Evolutionary conservation across 108 stramenopile species (phyloP).

Genomic region (Discostella pseudostelligera): DNA sequence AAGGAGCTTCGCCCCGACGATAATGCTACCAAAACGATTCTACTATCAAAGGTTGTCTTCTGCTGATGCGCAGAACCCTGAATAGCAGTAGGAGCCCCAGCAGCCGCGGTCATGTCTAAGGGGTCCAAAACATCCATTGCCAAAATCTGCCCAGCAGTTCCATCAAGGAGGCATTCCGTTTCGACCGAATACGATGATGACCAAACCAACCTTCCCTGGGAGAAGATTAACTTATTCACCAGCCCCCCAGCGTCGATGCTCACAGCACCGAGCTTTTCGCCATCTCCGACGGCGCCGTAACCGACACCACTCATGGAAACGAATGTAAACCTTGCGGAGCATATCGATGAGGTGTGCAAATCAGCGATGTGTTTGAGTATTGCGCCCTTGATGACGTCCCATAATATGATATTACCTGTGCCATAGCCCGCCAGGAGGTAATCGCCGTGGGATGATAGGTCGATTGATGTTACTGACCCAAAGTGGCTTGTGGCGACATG

Average conservation of each 20-base stretch:
- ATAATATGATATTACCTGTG: constrained; percentile 69
- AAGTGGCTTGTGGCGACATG: neutral
- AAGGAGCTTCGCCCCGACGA: constrained; percentile 83
- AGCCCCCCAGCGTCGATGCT: constrained; percentile 83
- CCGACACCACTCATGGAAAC: constrained; percentile 10
- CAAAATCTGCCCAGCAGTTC: constrained; percentile 81
- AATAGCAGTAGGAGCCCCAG: neutral
- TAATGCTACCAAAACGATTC: constrained; percentile 72
- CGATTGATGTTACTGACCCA: constrained; percentile 76
- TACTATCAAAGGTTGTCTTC: constrained; percentile 16
- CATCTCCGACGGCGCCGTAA: constrained; percentile 15
- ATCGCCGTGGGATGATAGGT: constrained; percentile 71
- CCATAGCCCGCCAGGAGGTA: constrained; percentile 72
- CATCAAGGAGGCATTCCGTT: constrained; percentile 88
- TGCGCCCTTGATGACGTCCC: constrained; percentile 79
- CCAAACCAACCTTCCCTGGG: constrained; percentile 69
- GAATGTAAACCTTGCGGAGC: constrained; percentile 57
- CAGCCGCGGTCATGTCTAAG: constrained; percentile 13
- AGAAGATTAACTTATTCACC: constrained; percentile 81
- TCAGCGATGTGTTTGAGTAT: constrained; percentile 54
- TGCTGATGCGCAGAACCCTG: constrained; percentile 12
- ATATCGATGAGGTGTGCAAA: constrained; percentile 58
- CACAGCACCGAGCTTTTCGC: constrained; percentile 54
- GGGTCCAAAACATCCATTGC: constrained; percentile 74
- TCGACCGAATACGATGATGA: constrained; percentile 75